Base-by-base conservation (phyloP, 768 basidiomycete genomes). In the Leccinellum luteum region DNA sequence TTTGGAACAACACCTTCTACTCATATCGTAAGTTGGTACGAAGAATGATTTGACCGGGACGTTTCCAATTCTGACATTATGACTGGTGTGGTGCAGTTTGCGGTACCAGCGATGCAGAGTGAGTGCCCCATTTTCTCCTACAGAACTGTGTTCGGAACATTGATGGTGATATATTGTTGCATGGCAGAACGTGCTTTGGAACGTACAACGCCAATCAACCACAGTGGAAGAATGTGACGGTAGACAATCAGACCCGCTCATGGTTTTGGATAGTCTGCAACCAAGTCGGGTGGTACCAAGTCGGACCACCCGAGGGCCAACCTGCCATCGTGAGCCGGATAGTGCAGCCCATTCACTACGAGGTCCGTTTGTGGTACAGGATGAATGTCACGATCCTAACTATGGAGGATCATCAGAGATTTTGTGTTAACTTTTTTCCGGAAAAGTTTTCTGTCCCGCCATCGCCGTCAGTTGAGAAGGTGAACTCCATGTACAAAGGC, bases 221-320 rank as follows among this genome's bases (percentile, higher is more conserved):
- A 2, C 81, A 64, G 66, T 90, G 77, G 73, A 85, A 84, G 10
- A 73, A 85, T 59, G 84, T 76, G 3, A 69, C 75, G 6, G 70
- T 89, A 34, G 73, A 88, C 68, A 84, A 90, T 58, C 58, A 74
- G 0, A 61, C 58, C 4, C 79, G 89, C 27, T 88, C 88, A 3
- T 91, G 88, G 87, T 68, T 74, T 55, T 90, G 89, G 89, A 83
- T 87, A 65, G 81, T 86, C 5, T 90, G 89, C 64, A 88, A 86
- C 63, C 80, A 90, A 72, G 79, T 90, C 2, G 88, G 89, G 28
- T 87, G 59, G 57, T 74, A 66, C 60, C 73, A 72, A 57, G 74
- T 69, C 6, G 72, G 76, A 31, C 76, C 78, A 3, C 79, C 79
- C 2, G 12, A 32, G 7, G 68, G 62, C 23, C 66, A 72, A 48